phyloP scores from a whole-genome alignment of 208 protist species.

The Trypanosomatidae sp. region DNA sequence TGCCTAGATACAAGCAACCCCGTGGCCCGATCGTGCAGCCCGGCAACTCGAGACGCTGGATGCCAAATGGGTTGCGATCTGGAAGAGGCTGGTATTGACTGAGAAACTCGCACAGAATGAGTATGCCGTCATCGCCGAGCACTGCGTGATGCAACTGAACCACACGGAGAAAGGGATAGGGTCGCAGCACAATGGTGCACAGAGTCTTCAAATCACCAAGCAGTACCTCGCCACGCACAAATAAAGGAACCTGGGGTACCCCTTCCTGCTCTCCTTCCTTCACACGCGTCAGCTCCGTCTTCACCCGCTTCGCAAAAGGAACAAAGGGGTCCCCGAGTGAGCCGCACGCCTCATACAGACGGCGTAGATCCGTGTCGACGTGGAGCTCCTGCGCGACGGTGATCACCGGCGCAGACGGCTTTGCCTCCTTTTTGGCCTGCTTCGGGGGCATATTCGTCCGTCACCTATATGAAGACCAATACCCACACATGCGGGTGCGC shows the following conservation, averaged over 20 bases:
- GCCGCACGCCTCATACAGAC: constrained; percentile 57
- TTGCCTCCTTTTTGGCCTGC: constrained; percentile 32
- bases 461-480: neutral
- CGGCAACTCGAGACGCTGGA: constrained; percentile 80
- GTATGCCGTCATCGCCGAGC: constrained; percentile 80
- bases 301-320: constrained; percentile 74
- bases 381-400: constrained; percentile 66
- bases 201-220: constrained; percentile 50
- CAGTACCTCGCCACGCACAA: constrained; percentile 55
- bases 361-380: constrained; percentile 71
- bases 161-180: constrained; percentile 75
- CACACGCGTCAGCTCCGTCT: constrained; percentile 63
- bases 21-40: constrained; percentile 61
- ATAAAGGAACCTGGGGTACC: constrained; percentile 72
- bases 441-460: constrained; percentile 21
- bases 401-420: constrained; percentile 37
- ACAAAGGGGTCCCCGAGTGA: constrained; percentile 48
- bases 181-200: constrained; percentile 53
- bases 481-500: neutral
- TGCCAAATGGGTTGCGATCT: constrained; percentile 80
- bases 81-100: constrained; percentile 62
- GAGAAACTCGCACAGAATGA: constrained; percentile 78
- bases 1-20: constrained; percentile 71
- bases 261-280: constrained; percentile 80
- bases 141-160: constrained; percentile 72